Evolutionary conservation across 345 rosid species (phyloP), one percentile per base, ranked within the genome.

Genomic region (Lumnitzera racemosa): DNA sequence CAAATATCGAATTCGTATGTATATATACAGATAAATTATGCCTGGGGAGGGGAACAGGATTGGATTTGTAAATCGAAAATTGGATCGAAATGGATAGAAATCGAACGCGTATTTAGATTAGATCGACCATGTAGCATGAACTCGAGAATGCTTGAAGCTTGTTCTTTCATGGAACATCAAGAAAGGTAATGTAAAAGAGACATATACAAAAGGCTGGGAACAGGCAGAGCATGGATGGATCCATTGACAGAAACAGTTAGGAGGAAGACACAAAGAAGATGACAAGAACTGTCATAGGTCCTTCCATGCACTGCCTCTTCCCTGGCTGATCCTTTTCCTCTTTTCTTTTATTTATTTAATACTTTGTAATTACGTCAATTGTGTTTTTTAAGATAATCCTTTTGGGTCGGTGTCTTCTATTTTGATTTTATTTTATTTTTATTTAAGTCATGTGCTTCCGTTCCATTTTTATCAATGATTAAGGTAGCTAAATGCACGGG

Each of bases 261-360:
- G 68, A 76, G n/a, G n/a, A n/a, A n/a, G n/a, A n/a, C n/a, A 60
- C 67, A 62, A 80, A 5, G 36, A 29, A 5, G 36, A 36, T 36
- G 7, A 5, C 43, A 36, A 36, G 43, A 36, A 9, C 43, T 36
- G 84, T 78, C 80, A 72, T 69, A 74, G 73, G 76, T 78, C 85
- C 68, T 56, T 77, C 86, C 90, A 69, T 89, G 96, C 94, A 86
- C 96, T 89, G 96, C 94, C 96, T 89, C 96, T 89, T 89, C 96
- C 88, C 91, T 88, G 91, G 96, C 89, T 53, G 59, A 27, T 52
- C 69, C 65, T 68, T 61, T 64, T 67, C 68, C 56, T 51, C 49
- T 55, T 36, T 27, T 63, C 47, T 24, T 20, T 47, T 10, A 56
- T 29, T 24, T n/a, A n/a, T n/a, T n/a, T n/a, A n/a, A n/a, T n/a